Base-by-base conservation (phyloP, 805 yeast genomes). In the Kodamaea leandrae region DNA sequence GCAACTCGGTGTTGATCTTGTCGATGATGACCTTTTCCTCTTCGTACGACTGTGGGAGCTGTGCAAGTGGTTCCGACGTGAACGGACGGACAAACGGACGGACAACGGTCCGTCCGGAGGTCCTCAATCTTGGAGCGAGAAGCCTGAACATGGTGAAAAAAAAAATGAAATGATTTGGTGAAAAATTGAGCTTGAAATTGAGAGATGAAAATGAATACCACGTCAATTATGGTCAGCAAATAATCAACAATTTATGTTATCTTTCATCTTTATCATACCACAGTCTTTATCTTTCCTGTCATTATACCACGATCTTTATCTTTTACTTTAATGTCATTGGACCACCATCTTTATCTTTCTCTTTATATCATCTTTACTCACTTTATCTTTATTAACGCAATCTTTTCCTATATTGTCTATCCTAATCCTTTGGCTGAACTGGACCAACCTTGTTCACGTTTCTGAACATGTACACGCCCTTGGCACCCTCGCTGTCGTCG, bases 21-120 rank as follows among this genome's bases (percentile, higher is more conserved):
- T 83, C 89, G 40, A 86, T 70, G 30, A 78, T 61, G 27, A 72
- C 82, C 58, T 83, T 83, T 55, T 86, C 95, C 50, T 85, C 89
- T 49, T 82, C 90, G 52, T 83, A 84, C 14, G 79, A 68, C 34
- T 57, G 44, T 8, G 75, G 75, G 32, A 37, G 50, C 39, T 25
- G 48, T 24, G 35, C 21, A 21, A 40, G 43, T 6, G 39, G 39
- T 25, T 35, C 39, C 6, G 43, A 20, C n/a, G 32, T 26, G 23
- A 26, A 15, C 10, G 17, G 29, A 12, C 43, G 43, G 21, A 10
- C 19, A 7, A 16, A 16, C 19, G 30, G 16, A 27, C 27, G 32
- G 21, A 32, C 21, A 14, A 24, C 28, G 35, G 21, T 9, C 23
- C 30, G 37, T 10, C 4, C 25, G 38, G 25, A 25, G 29, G 30